Evolutionary conservation across 2,329 filamentous ascomycete genomes (phyloP).

Genomic region (Epichloe sibirici): DNA sequence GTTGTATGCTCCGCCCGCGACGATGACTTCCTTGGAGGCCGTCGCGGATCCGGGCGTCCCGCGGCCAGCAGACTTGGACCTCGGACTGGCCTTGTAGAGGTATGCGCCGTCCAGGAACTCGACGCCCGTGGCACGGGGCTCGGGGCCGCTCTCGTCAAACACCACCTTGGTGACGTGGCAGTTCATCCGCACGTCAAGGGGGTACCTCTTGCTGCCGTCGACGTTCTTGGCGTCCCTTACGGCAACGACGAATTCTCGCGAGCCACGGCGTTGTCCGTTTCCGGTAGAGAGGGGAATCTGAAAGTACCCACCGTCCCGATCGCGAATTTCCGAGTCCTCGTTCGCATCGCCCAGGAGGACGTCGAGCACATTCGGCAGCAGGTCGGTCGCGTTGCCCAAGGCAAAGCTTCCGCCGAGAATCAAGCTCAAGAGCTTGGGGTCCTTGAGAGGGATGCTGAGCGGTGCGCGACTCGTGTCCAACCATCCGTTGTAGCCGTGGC

Average conservation of each 20-base stretch:
- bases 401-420: conserved; percentile 13
- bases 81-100: conserved; percentile 31
- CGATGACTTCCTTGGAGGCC: conserved; percentile 32
- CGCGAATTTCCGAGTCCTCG: conserved; percentile 29
- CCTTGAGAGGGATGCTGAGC: conserved; percentile 36
- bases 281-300: conserved; percentile 34
- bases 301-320: conserved; percentile 30
- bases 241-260: conserved; percentile 36
- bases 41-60: conserved; percentile 13
- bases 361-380: conserved; percentile 18
- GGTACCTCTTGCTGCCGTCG: conserved; percentile 7
- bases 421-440: conserved; percentile 34
- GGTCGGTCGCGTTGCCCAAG: conserved; percentile 17
- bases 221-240: conserved; percentile 14
- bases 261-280: conserved; percentile 28
- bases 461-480: conserved; percentile 37
- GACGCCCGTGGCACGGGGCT: conserved; percentile 28
- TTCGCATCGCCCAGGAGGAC: conserved; percentile 39
- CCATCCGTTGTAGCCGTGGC: conserved; percentile 49
- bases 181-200: conserved; percentile 12
- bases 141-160: conserved; percentile 16
- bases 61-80: conserved; percentile 15
- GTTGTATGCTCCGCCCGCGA: conserved; percentile 35
- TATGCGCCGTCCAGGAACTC: conserved; percentile 28
- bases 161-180: conserved; percentile 24